A percentile compares a stretch with the other conserved stretches of the same genome.
Conservation (phyloP, 2,329 filamentous ascomycete genomes). For the Davidsoniella neocaledoniae region DNA sequence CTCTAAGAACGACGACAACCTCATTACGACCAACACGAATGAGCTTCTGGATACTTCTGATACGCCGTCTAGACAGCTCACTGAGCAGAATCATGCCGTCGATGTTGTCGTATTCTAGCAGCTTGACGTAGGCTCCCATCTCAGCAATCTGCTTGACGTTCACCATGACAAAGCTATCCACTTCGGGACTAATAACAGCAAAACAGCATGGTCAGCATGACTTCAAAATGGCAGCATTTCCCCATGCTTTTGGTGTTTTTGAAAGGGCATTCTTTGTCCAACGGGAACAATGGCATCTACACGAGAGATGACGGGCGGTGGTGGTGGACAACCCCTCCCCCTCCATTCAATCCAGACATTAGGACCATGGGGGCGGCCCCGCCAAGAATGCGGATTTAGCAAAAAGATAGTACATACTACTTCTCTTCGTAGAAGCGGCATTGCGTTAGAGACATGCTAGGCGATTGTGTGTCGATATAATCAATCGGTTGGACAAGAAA, state of each 20-base stretch:
- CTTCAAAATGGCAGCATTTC: slow-evolving; percentile 1
- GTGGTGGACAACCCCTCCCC: background rate
- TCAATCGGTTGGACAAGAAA: no score
- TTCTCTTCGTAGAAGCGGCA: slow-evolving; percentile 97
- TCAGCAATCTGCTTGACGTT: slow-evolving; percentile 99
- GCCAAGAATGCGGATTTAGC: no score
- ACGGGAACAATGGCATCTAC: background rate
- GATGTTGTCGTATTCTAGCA: slow-evolving; percentile 99
- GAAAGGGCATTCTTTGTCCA: background rate
- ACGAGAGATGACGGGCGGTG: background rate
- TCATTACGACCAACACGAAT: slow-evolving; percentile 97
- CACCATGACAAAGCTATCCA: slow-evolving; percentile 99
- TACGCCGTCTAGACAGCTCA: slow-evolving; percentile 94
- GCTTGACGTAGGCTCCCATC: slow-evolving; percentile 99
- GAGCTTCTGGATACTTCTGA: slow-evolving; percentile 95
- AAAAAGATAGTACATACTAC: slow-evolving; percentile 28
- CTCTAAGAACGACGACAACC: slow-evolving; percentile 93
- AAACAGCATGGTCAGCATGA: slow-evolving; percentile 9
- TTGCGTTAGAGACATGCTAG: slow-evolving; percentile 86
- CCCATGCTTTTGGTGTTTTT: background rate
- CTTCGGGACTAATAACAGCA: slow-evolving; percentile 44
- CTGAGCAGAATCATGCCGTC: slow-evolving; percentile 99
- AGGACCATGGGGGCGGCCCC: background rate
- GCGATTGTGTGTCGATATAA: slow-evolving; percentile 21
- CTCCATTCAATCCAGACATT: background rate